These are phyloP conservation scores for Lantana camara DNA, from an alignment of 257 asterid species.

Conservation along the genomic window DNA sequence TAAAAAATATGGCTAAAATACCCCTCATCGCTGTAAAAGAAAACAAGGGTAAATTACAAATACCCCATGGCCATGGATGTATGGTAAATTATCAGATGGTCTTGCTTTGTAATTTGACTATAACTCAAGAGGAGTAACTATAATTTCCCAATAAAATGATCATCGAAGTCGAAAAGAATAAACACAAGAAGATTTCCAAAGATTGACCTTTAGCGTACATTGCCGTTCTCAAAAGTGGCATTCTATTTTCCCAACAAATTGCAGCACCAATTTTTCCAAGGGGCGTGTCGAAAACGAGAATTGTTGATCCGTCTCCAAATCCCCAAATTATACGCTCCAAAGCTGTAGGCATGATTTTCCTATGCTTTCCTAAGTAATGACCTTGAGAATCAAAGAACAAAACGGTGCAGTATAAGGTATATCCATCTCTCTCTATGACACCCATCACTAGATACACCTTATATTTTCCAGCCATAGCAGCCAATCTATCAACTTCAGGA, in stretches of 20 bases:
- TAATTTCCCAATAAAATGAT: too few relatives aligned
- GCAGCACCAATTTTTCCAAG: conserved; percentile 96
- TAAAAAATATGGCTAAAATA: too few relatives aligned
- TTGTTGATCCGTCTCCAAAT: conserved; percentile 95
- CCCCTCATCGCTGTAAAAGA: too few relatives aligned
- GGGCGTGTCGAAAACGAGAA: conserved; percentile 91
- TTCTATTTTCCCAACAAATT: conserved; percentile 97
- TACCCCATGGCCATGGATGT: too few relatives aligned
- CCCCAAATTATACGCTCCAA: conserved; percentile 96
- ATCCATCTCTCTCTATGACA: conserved; percentile 89
- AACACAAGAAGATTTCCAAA: not conserved
- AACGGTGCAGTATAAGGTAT: conserved; percentile 85
- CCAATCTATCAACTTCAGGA: conserved; percentile 91
- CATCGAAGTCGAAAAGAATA: not conserved
- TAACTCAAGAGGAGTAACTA: too few relatives aligned
- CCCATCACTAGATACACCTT: conserved; percentile 92
- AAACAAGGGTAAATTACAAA: too few relatives aligned
- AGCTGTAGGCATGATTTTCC: conserved; percentile 91
- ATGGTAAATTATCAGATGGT: too few relatives aligned
- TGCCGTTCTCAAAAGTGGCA: conserved; percentile 95
- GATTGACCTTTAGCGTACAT: conserved; percentile 88
- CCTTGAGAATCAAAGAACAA: conserved; percentile 87
- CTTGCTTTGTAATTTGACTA: too few relatives aligned
- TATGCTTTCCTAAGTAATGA: conserved; percentile 84
- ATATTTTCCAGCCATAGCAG: conserved; percentile 95